These are phyloP conservation scores for Sistotremastrum suecicum DNA, from an alignment of 768 basidiomycete species.

Conservation along the genomic window DNA sequence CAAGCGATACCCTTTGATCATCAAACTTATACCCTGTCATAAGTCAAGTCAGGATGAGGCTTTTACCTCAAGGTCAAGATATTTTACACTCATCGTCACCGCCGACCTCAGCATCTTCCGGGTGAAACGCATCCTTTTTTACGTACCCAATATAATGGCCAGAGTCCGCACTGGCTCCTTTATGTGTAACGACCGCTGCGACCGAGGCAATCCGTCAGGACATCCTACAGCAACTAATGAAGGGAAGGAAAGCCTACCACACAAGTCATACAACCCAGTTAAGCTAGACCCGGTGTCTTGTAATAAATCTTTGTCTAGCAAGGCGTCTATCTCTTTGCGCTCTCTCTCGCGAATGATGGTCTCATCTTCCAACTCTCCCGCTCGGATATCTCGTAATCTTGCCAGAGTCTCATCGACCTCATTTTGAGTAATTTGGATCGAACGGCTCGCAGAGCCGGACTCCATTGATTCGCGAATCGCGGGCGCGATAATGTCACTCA, in stretches of 20 bases:
- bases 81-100: slow-evolving; percentile 54
- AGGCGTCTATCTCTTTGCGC: slow-evolving; percentile 40
- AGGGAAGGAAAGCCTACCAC: slow-evolving; percentile 39
- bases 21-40: slow-evolving; percentile 78
- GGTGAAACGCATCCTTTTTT: slow-evolving; percentile 58
- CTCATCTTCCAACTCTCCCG: slow-evolving; percentile 52
- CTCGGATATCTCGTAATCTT: slow-evolving; percentile 3
- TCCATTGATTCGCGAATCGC: neutral
- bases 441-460: neutral
- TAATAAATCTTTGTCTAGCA: slow-evolving; percentile 51
- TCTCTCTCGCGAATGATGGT: slow-evolving; percentile 50
- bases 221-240: neutral
- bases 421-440: neutral
- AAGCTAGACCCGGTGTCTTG: slow-evolving; percentile 60
- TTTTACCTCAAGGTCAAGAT: slow-evolving; percentile 14
- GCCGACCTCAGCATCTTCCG: slow-evolving; percentile 20
- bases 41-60: neutral
- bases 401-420: neutral
- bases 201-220: neutral
- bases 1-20: slow-evolving; percentile 83
- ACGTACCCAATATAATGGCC: slow-evolving; percentile 95
- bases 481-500: neutral
- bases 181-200: slow-evolving; percentile 88
- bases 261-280: slow-evolving; percentile 81
- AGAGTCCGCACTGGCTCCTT: slow-evolving; percentile 86